phyloP scores from a whole-genome alignment of 2,329 filamentous ascomycete species.

The Daldinia sp. region DNA sequence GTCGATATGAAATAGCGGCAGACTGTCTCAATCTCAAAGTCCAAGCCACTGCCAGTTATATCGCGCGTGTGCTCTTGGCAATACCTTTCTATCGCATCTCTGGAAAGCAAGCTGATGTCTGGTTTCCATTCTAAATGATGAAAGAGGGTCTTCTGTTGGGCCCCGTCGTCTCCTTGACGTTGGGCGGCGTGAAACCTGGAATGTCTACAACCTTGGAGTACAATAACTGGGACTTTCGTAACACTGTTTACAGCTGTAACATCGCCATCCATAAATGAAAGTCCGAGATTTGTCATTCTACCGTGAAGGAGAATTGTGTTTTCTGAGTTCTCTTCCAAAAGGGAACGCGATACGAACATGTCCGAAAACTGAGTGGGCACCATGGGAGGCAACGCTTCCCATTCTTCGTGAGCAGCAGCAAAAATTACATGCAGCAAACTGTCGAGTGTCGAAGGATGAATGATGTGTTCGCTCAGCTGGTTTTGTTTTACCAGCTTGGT shows the following conservation, averaged over 20 bases:
- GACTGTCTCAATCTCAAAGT: not conserved
- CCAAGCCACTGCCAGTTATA: not conserved
- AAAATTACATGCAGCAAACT: conserved; percentile 7
- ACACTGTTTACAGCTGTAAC: not conserved
- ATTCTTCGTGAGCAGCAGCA: not conserved
- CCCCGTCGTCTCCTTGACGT: not conserved
- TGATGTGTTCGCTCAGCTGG: conserved; percentile 7
- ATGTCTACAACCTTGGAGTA: not conserved
- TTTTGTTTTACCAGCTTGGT: not conserved
- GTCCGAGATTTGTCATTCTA: not conserved
- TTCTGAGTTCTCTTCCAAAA: not conserved
- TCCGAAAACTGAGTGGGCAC: not conserved
- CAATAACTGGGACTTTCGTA: not conserved
- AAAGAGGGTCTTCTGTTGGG: not conserved
- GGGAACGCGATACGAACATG: not conserved
- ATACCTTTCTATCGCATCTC: not conserved
- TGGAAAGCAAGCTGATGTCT: not conserved
- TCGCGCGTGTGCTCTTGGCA: not conserved
- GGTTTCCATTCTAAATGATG: conserved; percentile 13
- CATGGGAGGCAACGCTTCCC: not conserved
- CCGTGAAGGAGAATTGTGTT: not conserved
- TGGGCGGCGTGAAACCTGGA: not conserved
- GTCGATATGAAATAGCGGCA: not conserved
- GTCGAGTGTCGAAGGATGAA: conserved; percentile 11
- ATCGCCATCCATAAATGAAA: not conserved